These are phyloP conservation scores for Ophiostoma fasciatum DNA, from an alignment of 2,329 filamentous ascomycete species.

Conservation along the genomic window DNA sequence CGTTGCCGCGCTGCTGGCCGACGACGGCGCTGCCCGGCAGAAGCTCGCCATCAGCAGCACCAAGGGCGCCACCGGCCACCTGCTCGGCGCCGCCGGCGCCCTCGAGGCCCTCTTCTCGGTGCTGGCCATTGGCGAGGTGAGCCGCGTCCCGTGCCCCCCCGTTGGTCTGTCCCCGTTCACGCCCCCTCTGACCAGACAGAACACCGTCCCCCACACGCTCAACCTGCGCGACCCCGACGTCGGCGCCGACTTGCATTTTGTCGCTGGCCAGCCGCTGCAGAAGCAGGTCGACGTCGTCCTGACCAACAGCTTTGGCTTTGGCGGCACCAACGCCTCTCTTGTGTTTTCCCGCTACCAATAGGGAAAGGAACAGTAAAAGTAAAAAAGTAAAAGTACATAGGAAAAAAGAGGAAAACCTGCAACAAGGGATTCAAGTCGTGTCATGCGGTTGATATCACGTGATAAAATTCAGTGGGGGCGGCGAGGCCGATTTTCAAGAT, in stretches of 20 bases:
- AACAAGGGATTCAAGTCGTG: too few species aligned
- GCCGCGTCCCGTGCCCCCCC: slow-evolving; percentile 12
- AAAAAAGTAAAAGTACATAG: neutral
- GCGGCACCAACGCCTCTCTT: slow-evolving; percentile 84
- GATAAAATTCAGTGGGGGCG: too few species aligned
- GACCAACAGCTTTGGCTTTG: slow-evolving; percentile 96
- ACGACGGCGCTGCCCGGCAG: slow-evolving; percentile 41
- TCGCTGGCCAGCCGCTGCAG: slow-evolving; percentile 56
- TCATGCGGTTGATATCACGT: too few species aligned
- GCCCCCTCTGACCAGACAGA: slow-evolving; percentile 31
- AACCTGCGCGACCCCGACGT: slow-evolving; percentile 58
- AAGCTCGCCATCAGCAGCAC: slow-evolving; percentile 80
- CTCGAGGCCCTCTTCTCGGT: slow-evolving; percentile 80
- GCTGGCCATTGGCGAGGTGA: slow-evolving; percentile 62
- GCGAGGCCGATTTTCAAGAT: too few species aligned
- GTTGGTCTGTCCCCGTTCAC: too few species aligned
- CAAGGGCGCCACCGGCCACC: slow-evolving; percentile 83
- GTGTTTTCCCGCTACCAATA: slow-evolving; percentile 47
- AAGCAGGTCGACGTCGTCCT: slow-evolving; percentile 58
- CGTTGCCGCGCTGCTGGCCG: slow-evolving; percentile 63
- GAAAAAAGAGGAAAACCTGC: neutral
- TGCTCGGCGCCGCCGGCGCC: slow-evolving; percentile 81
- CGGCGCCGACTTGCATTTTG: slow-evolving; percentile 71
- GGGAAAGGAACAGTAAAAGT: neutral
- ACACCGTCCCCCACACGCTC: slow-evolving; percentile 68